Percentiles rank a stretch among this genome's conserved stretches.
These are phyloP conservation scores for Candida bentonensis DNA, from an alignment of 805 yeast species.

Conservation along the genomic window DNA sequence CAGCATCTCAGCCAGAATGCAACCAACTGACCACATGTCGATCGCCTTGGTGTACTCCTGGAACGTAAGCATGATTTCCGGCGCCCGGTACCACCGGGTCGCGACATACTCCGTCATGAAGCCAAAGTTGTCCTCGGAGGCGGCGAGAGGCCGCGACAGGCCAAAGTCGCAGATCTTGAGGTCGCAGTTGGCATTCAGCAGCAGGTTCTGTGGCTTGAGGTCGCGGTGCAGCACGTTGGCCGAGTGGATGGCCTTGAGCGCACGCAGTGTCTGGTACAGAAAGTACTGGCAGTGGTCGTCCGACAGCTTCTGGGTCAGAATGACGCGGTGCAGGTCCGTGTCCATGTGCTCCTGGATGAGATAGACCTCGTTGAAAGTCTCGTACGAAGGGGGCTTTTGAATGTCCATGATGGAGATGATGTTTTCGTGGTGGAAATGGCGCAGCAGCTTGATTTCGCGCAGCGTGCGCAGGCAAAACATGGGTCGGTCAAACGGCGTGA, in stretches of 20 bases:
- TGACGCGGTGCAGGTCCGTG: constrained; percentile 96
- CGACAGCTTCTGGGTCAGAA: constrained; percentile 82
- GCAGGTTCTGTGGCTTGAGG: constrained; percentile 75
- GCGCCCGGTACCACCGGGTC: constrained; percentile 95
- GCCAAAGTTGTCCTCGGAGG: constrained; percentile 42
- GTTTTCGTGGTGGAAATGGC: constrained; percentile 88
- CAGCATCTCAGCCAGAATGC: constrained; percentile 84
- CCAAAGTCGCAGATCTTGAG: constrained; percentile 92
- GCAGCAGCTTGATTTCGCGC: constrained; percentile 75
- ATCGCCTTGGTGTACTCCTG: constrained; percentile 90
- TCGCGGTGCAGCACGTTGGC: constrained; percentile 94
- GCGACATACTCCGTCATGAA: constrained; percentile 97
- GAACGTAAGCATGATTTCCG: constrained; percentile 91
- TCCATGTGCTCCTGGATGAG: constrained; percentile 81
- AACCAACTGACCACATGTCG: constrained; percentile 95
- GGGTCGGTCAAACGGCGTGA: constrained; percentile 80
- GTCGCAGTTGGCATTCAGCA: constrained; percentile 86
- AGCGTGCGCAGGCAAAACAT: constrained; percentile 82
- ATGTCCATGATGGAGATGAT: constrained; percentile 81
- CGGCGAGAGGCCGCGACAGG: constrained; percentile 51
- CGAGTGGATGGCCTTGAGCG: constrained; percentile 78
- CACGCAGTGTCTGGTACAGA: constrained; percentile 80
- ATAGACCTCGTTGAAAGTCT: constrained; percentile 74
- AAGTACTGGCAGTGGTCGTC: constrained; percentile 94
- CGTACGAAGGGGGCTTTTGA: constrained; percentile 67